A percentile compares a stretch with the other conserved stretches of the same genome.
Conservation (phyloP, 1,284 basidiomycete species). For the Fomitopsis betulina region DNA sequence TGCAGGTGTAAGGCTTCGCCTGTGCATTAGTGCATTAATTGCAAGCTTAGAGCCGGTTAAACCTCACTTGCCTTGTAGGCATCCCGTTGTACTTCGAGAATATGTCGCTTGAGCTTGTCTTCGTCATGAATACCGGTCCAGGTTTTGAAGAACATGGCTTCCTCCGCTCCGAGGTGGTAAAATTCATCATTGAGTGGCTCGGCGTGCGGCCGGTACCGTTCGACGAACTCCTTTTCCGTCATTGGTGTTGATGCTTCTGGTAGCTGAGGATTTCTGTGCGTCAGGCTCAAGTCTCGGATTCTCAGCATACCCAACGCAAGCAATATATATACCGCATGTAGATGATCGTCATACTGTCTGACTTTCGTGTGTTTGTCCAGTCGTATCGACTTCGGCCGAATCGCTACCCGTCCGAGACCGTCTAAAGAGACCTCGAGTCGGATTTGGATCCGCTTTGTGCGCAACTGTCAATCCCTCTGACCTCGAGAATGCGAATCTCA, state of each 20-base stretch:
- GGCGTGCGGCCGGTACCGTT: background rate
- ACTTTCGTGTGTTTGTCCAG: too few species aligned
- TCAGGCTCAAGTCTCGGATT: too few species aligned
- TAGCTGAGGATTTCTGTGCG: background rate
- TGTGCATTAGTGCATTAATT: background rate
- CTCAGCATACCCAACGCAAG: too few species aligned
- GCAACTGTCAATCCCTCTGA: too few species aligned
- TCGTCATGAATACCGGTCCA: background rate
- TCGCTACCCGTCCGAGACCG: too few species aligned
- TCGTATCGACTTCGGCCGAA: too few species aligned
- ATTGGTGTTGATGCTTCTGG: background rate
- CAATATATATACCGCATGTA: too few species aligned
- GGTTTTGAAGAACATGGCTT: background rate
- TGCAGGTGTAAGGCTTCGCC: background rate
- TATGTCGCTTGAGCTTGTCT: background rate
- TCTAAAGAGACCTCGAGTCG: too few species aligned
- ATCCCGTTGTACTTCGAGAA: background rate
- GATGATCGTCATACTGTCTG: too few species aligned
- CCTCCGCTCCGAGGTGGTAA: background rate
- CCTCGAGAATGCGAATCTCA: too few species aligned
- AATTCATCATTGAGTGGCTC: background rate
- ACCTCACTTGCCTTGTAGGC: background rate
- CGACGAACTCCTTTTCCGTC: background rate
- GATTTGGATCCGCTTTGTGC: too few species aligned
- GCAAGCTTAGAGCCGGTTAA: background rate